Percentiles rank a stretch among this genome's conserved stretches.
Conservation (phyloP, 306 rosid genomes). For the Sindora glabra region DNA sequence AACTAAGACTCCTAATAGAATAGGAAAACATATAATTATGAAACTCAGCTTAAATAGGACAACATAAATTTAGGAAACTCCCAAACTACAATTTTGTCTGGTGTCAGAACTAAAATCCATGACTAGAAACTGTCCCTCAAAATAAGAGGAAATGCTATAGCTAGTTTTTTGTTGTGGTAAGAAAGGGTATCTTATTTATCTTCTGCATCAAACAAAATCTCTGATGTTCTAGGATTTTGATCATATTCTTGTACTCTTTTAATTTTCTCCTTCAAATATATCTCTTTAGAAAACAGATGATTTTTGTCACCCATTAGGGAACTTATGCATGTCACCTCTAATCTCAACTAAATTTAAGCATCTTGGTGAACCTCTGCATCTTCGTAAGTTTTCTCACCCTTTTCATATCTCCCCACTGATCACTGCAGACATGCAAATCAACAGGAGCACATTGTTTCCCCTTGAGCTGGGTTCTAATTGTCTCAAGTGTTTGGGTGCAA, state of each 20-base stretch:
- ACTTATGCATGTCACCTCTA: constrained; percentile 1
- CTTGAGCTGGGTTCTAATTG: neutral
- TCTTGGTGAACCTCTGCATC: neutral
- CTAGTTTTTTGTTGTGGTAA: neutral
- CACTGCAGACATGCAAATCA: neutral
- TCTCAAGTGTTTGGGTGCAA: neutral
- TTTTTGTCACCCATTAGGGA: neutral
- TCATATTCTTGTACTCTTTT: neutral
- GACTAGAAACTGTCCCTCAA: no score
- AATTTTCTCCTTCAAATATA: neutral
- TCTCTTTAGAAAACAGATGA: neutral
- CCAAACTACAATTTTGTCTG: no score
- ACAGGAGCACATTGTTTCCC: neutral
- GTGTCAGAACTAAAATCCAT: no score
- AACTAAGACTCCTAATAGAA: no score
- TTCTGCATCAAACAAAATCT: neutral
- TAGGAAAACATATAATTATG: no score
- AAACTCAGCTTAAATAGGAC: no score
- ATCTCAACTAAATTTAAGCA: neutral
- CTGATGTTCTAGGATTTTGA: neutral
- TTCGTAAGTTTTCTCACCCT: neutral
- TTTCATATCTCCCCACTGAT: neutral
- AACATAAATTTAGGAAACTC: no score
- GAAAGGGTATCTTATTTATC: constrained; percentile 1
- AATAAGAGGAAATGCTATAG: neutral